phyloP scores from a whole-genome alignment of 2,329 filamentous ascomycete genomes.

The Aspergillus texensis region DNA sequence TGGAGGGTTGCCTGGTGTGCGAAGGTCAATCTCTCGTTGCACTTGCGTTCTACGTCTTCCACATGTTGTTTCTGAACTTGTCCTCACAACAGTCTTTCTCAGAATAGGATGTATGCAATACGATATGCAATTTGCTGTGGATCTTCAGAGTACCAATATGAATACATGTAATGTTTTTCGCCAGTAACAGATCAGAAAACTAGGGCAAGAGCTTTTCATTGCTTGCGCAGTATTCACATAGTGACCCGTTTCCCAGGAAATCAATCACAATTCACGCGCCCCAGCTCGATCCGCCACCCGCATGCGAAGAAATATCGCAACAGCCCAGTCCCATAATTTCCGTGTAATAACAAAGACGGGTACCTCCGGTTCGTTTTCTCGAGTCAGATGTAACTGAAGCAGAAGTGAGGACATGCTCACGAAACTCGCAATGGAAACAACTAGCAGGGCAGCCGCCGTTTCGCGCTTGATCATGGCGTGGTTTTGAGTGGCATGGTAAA shows the following conservation, averaged over 20 bases:
- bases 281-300: conserved; percentile 30
- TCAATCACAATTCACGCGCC: conserved; percentile 26
- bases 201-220: neutral
- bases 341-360: conserved; percentile 57
- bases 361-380: conserved; percentile 63
- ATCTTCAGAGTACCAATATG: neutral
- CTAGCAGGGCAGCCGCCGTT: conserved; percentile 74
- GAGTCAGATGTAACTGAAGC: conserved; percentile 65
- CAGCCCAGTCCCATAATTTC: conserved; percentile 44
- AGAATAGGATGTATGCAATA: conserved; percentile 7
- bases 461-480: conserved; percentile 80
- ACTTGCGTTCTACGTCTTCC: conserved; percentile 7
- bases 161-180: neutral
- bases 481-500: conserved; percentile 76
- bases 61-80: conserved; percentile 9
- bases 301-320: conserved; percentile 38
- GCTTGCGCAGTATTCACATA: neutral
- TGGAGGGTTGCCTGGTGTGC: neutral
- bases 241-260: neutral
- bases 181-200: neutral
- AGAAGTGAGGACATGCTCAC: conserved; percentile 73
- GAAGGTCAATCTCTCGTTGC: conserved; percentile 8
- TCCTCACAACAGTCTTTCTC: conserved; percentile 4
- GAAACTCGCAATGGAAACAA: conserved; percentile 76
- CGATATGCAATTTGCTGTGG: neutral